Conservation (phyloP, 108 stramenopile genomes). For the Bacterosira constricta region DNA sequence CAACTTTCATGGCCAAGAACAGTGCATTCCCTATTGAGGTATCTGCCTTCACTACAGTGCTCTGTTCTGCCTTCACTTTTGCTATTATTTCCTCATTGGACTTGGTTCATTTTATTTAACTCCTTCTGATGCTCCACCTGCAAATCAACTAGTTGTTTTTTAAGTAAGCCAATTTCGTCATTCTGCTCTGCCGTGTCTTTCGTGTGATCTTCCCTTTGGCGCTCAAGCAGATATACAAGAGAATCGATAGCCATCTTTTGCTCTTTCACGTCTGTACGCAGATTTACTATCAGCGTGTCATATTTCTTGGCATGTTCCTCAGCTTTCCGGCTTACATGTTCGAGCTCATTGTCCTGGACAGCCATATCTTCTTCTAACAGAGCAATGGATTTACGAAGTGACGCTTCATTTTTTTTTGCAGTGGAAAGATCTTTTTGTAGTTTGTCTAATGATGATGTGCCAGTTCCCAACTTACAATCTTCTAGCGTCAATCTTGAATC, state of each 20-base stretch:
- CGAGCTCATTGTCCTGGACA: conserved; percentile 26
- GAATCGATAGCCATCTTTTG: conserved; percentile 32
- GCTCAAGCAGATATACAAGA: conserved; percentile 36
- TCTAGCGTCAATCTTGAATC: neutral
- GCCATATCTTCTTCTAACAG: conserved; percentile 37
- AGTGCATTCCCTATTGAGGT: neutral
- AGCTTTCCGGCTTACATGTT: conserved; percentile 8
- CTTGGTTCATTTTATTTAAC: neutral
- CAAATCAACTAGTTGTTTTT: neutral
- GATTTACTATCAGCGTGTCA: neutral
- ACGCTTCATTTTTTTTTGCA: conserved; percentile 21
- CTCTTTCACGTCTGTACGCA: conserved; percentile 2
- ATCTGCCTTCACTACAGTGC: neutral
- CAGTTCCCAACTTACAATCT: neutral
- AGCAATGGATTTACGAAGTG: conserved; percentile 24
- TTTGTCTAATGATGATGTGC: neutral
- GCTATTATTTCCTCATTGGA: neutral
- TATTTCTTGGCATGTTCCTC: neutral
- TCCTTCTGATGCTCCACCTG: neutral
- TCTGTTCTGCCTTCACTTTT: neutral
- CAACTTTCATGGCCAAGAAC: conserved; percentile 1
- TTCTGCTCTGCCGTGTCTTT: neutral
- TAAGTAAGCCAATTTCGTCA: neutral
- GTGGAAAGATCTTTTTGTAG: conserved; percentile 9
- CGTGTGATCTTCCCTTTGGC: conserved; percentile 2